phyloP scores from a whole-genome alignment of 108 stramenopile species.

The Aurantiochytrium sp. region DNA sequence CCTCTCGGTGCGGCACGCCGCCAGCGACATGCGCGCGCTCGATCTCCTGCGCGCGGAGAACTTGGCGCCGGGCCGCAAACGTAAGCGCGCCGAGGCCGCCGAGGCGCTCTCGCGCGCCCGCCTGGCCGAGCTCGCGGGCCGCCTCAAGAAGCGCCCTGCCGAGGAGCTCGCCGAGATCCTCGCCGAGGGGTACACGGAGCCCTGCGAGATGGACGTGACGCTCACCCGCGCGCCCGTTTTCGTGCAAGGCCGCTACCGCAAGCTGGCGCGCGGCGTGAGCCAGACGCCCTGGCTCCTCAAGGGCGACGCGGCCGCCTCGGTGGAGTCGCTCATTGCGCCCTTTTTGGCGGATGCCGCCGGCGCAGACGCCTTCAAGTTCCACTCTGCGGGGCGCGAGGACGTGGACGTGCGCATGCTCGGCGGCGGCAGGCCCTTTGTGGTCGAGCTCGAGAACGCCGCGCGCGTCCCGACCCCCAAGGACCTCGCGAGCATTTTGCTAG shows the following conservation, averaged over 20 bases:
- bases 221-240: conserved; percentile 35
- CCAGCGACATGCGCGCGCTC: background rate
- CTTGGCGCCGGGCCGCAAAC: background rate
- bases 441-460: conserved; percentile 40
- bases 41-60: background rate
- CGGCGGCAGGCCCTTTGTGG: conserved; percentile 46
- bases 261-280: conserved; percentile 43
- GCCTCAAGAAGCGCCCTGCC: background rate
- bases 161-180: background rate
- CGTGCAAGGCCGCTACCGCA: conserved; percentile 45
- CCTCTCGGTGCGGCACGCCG: background rate
- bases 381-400: conserved; percentile 58
- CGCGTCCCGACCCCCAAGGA: background rate
- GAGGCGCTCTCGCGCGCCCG: background rate
- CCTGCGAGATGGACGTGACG: background rate
- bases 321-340: conserved; percentile 40
- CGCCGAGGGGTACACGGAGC: background rate
- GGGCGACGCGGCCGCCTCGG: conserved; percentile 28
- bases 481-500: background rate
- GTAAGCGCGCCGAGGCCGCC: background rate
- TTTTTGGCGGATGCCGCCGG: conserved; percentile 8
- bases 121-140: background rate
- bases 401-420: conserved; percentile 66
- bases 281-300: conserved; percentile 52
- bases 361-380: conserved; percentile 31